Evolutionary conservation across 2,329 filamentous ascomycete species (phyloP), one percentile per base, ranked within the genome.

Genomic region (Apiospora kogelbergensis): DNA sequence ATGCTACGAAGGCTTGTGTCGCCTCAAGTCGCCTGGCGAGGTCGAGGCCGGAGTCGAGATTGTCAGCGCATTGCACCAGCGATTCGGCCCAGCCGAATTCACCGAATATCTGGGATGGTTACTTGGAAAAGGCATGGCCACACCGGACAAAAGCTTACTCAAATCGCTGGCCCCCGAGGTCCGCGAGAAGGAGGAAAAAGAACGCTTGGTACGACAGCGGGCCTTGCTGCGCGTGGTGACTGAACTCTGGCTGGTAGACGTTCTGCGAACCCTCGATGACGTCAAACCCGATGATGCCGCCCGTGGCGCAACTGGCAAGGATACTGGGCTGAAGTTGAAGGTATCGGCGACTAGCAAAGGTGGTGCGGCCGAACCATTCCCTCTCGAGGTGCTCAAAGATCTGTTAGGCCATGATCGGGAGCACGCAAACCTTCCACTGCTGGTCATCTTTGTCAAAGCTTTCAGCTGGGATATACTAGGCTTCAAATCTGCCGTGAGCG

Each of bases 401-500:
- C 88, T 99, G 72, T 87, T 99, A 20, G 94, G 95, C 9, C 91
- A 98, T 77, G 96, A 99, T 78, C 90, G 94, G 68, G 95, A 99
- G 74, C 96, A 98, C 77, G 85, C 89, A 68, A 99, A 98, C 77
- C 82, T 99, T 57, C 94, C 96, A 1, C 84, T 99, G 63, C 91
- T 98, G 6, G 96, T 98, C 66, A 88, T 97, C 17, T 99, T 99
- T 77, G 95, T 97, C 73, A 99, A 98, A 82, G 91, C 93, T 22
- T 99, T 98, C 76, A 91, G 92, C 72, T 99, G 95, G 95, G 97
- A 99, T 81, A 89, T 98, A 44, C 83, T 99, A 17, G 96, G 96
- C 2, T 89, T 95, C 33, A 94, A 91, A 75, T 83, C 89, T 40
- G 82, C 88, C 15, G 89, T 89, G 60, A 86, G 90, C 9, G 94